A percentile compares a stretch with the other conserved stretches of the same genome.
These are phyloP conservation scores for Lepiota brunneoincarnata DNA, from an alignment of 768 basidiomycete genomes.

Conservation along the genomic window DNA sequence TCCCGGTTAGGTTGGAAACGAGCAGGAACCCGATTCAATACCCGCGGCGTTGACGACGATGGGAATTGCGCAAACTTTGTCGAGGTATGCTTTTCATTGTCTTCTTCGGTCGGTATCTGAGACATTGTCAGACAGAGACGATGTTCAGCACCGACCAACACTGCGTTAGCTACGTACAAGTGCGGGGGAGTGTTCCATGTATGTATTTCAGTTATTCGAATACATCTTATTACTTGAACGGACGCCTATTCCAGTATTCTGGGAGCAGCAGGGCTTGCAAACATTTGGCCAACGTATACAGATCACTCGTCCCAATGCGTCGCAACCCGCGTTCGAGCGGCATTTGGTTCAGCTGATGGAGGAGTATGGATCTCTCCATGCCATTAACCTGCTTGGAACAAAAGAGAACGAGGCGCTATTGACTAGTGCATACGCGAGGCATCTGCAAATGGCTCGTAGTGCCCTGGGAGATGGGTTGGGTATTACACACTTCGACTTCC, in stretches of 20 bases:
- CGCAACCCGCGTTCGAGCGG: slow-evolving; percentile 95
- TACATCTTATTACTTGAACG: slow-evolving; percentile 15
- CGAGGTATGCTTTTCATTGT: slow-evolving; percentile 53
- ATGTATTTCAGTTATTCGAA: slow-evolving; percentile 35
- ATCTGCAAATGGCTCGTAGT: slow-evolving; percentile 64
- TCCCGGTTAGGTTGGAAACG: slow-evolving; percentile 91
- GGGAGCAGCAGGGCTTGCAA: slow-evolving; percentile 96
- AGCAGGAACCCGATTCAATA: slow-evolving; percentile 96
- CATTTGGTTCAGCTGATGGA: slow-evolving; percentile 87
- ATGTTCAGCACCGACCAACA: slow-evolving; percentile 84
- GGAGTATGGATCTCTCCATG: slow-evolving; percentile 83
- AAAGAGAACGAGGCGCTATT: slow-evolving; percentile 91
- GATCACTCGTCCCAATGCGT: slow-evolving; percentile 92
- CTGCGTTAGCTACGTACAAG: slow-evolving; percentile 90
- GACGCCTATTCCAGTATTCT: slow-evolving; percentile 67
- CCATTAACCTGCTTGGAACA: slow-evolving; percentile 86
- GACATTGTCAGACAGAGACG: slow-evolving; percentile 71
- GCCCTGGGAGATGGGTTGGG: slow-evolving; percentile 66
- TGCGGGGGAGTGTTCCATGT: slow-evolving; percentile 95
- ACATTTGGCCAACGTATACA: slow-evolving; percentile 94
- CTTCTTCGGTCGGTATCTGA: slow-evolving; percentile 14
- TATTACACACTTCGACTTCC: slow-evolving; percentile 94
- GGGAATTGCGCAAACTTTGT: slow-evolving; percentile 96
- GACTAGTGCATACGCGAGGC: slow-evolving; percentile 78
- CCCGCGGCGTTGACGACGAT: slow-evolving; percentile 93